Percentiles rank a stretch among this genome's conserved stretches.
Conservation (phyloP, 805 yeast species). For the Dipodascus geniculatus region DNA sequence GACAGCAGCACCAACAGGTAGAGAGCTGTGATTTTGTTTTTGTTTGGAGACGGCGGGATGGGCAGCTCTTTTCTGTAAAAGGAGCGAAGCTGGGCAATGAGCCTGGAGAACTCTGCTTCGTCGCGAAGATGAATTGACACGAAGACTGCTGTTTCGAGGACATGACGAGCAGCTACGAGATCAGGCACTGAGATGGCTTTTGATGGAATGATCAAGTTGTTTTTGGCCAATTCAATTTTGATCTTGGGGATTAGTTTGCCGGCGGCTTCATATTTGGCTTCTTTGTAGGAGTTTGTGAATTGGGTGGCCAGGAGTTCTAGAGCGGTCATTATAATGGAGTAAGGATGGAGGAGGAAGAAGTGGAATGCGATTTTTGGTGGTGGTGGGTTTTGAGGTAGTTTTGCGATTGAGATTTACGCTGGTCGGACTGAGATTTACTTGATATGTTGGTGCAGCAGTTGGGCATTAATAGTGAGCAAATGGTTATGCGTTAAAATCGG, state of each 20-base stretch:
- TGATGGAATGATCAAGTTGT: conserved; percentile 63
- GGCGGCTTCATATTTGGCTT: conserved; percentile 51
- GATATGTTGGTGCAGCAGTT: too few species aligned
- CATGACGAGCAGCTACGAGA: conserved; percentile 64
- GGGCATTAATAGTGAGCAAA: too few species aligned
- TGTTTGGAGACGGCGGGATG: conserved; percentile 42
- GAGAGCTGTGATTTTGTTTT: conserved; percentile 62
- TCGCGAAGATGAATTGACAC: conserved; percentile 55
- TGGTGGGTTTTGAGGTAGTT: neutral
- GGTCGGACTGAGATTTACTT: neutral
- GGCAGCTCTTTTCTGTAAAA: conserved; percentile 45
- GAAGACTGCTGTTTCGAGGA: conserved; percentile 81
- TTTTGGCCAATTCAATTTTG: conserved; percentile 68
- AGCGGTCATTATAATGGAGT: conserved; percentile 25
- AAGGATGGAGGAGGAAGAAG: neutral
- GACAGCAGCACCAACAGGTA: conserved; percentile 67
- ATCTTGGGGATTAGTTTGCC: conserved; percentile 53
- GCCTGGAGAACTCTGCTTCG: conserved; percentile 57
- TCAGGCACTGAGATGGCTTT: conserved; percentile 36
- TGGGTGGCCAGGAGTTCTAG: conserved; percentile 60
- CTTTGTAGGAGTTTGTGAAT: conserved; percentile 51
- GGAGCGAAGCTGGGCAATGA: conserved; percentile 61
- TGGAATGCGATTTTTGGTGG: neutral
- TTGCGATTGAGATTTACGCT: neutral
- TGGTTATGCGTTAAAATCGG: too few species aligned